These are phyloP conservation scores for Apiospora saccharicola DNA, from an alignment of 2,329 filamentous ascomycete species.

Conservation along the genomic window DNA sequence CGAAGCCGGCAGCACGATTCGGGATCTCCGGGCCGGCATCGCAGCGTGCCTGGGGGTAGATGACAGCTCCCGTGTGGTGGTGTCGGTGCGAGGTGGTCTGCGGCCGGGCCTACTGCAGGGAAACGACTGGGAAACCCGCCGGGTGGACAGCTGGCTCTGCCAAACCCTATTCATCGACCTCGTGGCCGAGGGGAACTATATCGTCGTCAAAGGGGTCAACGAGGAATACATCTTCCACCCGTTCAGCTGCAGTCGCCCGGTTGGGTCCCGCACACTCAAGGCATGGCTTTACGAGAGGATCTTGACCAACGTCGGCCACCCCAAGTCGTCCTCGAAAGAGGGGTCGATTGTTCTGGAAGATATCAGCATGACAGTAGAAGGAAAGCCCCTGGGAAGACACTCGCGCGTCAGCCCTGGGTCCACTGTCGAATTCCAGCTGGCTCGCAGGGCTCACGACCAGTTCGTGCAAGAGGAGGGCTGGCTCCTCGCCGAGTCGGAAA, in stretches of 20 bases:
- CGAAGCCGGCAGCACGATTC: constrained; percentile 39
- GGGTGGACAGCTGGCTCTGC: constrained; percentile 42
- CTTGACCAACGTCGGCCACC: constrained; percentile 29
- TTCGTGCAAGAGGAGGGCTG: constrained; percentile 44
- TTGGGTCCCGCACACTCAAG: constrained; percentile 30
- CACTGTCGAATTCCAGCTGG: constrained; percentile 43
- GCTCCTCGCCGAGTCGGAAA: constrained; percentile 41
- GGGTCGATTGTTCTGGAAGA: constrained; percentile 32
- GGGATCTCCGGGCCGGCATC: constrained; percentile 36
- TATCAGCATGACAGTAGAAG: constrained; percentile 31
- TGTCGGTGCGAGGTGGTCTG: constrained; percentile 42
- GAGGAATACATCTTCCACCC: constrained; percentile 44
- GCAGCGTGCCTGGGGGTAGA: constrained; percentile 35
- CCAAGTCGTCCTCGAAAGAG: constrained; percentile 25
- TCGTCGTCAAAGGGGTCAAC: constrained; percentile 41
- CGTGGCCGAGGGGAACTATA: constrained; percentile 31
- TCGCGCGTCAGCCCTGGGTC: constrained; percentile 35
- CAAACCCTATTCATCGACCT: constrained; percentile 41
- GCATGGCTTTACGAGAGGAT: constrained; percentile 32
- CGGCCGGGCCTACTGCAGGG: constrained; percentile 42
- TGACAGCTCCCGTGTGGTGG: constrained; percentile 39
- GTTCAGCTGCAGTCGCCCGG: constrained; percentile 26
- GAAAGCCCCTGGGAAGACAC: constrained; percentile 29
- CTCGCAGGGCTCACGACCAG: constrained; percentile 35
- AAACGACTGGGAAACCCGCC: constrained; percentile 42